Conservation (phyloP, 805 yeast species). For the Grigorovia jiainica region DNA sequence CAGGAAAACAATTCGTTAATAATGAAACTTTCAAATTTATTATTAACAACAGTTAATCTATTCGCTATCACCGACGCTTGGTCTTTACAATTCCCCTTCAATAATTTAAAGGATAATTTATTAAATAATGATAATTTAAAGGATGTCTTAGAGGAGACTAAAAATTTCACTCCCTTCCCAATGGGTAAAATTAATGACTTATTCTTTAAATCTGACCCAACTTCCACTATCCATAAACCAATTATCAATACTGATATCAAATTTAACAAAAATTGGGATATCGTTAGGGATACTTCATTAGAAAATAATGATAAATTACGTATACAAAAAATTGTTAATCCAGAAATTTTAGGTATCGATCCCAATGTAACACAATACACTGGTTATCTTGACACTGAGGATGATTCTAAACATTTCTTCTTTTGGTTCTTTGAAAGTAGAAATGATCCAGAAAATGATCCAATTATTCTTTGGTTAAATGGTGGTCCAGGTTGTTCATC, state of each 20-base stretch:
- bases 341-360: constrained; percentile 68
- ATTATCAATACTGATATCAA: not conserved
- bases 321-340: constrained; percentile 44
- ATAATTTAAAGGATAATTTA: not conserved
- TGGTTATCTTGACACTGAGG: constrained; percentile 76
- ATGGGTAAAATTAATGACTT: not conserved
- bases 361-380: constrained; percentile 64
- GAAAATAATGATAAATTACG: constrained; percentile 43
- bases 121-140: not conserved
- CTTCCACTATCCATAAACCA: not conserved
- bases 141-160: too few species aligned
- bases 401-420: constrained; percentile 82
- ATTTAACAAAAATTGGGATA: constrained; percentile 21
- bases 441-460: constrained; percentile 80
- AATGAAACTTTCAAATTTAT: not conserved
- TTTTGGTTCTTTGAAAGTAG: constrained; percentile 81
- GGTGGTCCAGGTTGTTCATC: constrained; percentile 99
- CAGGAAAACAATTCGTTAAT: too few species aligned
- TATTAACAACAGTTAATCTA: not conserved
- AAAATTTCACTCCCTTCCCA: not conserved
- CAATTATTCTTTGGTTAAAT: constrained; percentile 83
- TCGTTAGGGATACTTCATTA: constrained; percentile 28
- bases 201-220: not conserved
- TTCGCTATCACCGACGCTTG: not conserved
- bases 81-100: not conserved